Conservation (phyloP, 2,329 filamentous ascomycete species). For the Alternaria rosae region DNA sequence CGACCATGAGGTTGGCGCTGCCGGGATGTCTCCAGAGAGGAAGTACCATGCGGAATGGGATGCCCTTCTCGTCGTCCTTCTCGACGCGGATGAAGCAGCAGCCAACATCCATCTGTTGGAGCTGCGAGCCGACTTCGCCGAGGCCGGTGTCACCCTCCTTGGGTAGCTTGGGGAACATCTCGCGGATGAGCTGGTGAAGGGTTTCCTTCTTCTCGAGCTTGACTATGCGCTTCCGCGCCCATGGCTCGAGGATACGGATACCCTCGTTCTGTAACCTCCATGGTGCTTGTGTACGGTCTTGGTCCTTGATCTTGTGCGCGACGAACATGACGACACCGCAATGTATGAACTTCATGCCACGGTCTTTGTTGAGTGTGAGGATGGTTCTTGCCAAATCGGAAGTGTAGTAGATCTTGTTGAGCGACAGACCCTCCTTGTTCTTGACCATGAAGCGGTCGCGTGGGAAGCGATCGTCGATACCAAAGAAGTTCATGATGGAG, state of each 20-base stretch:
- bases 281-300: constrained; percentile 87
- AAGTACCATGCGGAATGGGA: constrained; percentile 81
- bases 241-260: constrained; percentile 87
- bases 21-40: constrained; percentile 94
- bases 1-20: constrained; percentile 94
- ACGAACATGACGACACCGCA: constrained; percentile 95
- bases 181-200: constrained; percentile 80
- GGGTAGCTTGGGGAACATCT: constrained; percentile 94
- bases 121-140: constrained; percentile 85
- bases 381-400: constrained; percentile 85
- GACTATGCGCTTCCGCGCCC: constrained; percentile 84
- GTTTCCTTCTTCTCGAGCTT: constrained; percentile 78
- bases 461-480: constrained; percentile 83
- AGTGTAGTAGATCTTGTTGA: constrained; percentile 97
- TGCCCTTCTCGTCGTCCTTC: constrained; percentile 71
- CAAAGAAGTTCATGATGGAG: constrained; percentile 83
- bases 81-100: constrained; percentile 90
- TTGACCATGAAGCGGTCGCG: constrained; percentile 93
- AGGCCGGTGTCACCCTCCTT: constrained; percentile 77
- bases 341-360: constrained; percentile 94
- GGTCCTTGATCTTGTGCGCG: constrained; percentile 78
- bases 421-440: constrained; percentile 85
- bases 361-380: constrained; percentile 83
- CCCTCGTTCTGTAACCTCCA: constrained; percentile 98
- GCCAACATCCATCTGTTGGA: constrained; percentile 81